Percentiles rank a stretch among this genome's conserved stretches.
phyloP scores from a whole-genome alignment of 2,329 filamentous ascomycete genomes.

The Ascochyta pisi region DNA sequence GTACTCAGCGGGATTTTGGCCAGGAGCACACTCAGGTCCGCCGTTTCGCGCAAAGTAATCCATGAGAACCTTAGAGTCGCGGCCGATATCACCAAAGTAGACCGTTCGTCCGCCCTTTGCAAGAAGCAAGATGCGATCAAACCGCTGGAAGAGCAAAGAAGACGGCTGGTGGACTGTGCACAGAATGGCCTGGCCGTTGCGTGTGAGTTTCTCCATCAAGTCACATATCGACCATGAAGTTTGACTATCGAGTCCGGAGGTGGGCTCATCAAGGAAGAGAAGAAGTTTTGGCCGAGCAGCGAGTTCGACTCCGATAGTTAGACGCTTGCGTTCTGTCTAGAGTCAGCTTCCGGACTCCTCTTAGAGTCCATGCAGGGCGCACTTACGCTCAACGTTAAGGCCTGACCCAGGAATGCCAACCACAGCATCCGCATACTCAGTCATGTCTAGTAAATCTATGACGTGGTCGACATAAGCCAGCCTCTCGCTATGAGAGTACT shows the following conservation, averaged over 20 bases:
- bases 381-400: constrained; percentile 55
- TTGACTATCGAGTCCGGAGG: constrained; percentile 75
- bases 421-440: constrained; percentile 30
- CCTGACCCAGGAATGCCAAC: constrained; percentile 25
- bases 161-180: constrained; percentile 96
- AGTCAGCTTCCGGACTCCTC: not conserved
- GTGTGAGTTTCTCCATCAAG: constrained; percentile 84
- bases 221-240: constrained; percentile 69
- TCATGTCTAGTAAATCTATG: constrained; percentile 26
- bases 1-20: constrained; percentile 79
- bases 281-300: constrained; percentile 42
- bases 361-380: constrained; percentile 37
- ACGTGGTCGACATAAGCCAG: constrained; percentile 30
- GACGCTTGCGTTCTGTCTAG: constrained; percentile 61
- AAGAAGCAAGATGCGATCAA: constrained; percentile 79
- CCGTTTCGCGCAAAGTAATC: constrained; percentile 77
- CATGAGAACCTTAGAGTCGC: constrained; percentile 69
- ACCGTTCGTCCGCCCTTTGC: constrained; percentile 77
- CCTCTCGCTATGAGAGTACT: constrained; percentile 22
- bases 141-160: constrained; percentile 88
- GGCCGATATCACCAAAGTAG: constrained; percentile 80
- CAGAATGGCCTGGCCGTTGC: constrained; percentile 79
- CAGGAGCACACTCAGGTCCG: constrained; percentile 65
- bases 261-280: constrained; percentile 66
- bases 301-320: constrained; percentile 64